These are phyloP conservation scores for Penicillium silybi DNA, from an alignment of 495 filamentous ascomycete species.

Conservation along the genomic window DNA sequence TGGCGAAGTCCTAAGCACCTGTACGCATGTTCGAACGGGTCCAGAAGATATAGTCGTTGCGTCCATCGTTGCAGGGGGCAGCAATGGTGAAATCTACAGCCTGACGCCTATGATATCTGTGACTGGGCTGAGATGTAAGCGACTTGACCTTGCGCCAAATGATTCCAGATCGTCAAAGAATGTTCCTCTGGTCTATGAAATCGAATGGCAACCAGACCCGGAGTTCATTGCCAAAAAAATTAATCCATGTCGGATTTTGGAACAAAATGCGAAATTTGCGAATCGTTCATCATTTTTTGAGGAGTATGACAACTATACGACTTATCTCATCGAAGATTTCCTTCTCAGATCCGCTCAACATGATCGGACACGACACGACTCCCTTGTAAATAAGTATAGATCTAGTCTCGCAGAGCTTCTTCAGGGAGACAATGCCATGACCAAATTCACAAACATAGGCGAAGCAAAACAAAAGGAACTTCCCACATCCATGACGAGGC, in stretches of 20 bases:
- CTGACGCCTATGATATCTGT: constrained; percentile 11
- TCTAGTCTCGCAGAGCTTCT: constrained; percentile 2
- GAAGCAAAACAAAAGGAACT: background rate
- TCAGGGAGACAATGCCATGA: background rate
- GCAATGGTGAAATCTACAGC: background rate
- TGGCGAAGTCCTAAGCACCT: constrained; percentile 14
- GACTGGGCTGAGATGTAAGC: constrained; percentile 14
- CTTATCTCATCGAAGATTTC: background rate
- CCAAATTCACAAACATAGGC: background rate
- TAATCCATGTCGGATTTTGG: background rate
- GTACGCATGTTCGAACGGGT: constrained; percentile 7
- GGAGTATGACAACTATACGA: background rate
- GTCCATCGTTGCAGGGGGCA: constrained; percentile 8
- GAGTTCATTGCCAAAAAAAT: no score
- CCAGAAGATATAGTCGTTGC: constrained; percentile 5
- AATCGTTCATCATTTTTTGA: background rate
- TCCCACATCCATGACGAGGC: background rate
- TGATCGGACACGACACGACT: background rate
- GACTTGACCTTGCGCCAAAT: constrained; percentile 3
- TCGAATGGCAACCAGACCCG: constrained; percentile 23
- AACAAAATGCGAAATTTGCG: background rate
- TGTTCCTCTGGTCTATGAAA: constrained; percentile 9
- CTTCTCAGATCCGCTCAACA: background rate
- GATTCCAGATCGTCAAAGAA: background rate
- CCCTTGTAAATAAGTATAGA: background rate